phyloP scores from a whole-genome alignment of 169 alveolate species.

The Cryptosporidium sp. region DNA sequence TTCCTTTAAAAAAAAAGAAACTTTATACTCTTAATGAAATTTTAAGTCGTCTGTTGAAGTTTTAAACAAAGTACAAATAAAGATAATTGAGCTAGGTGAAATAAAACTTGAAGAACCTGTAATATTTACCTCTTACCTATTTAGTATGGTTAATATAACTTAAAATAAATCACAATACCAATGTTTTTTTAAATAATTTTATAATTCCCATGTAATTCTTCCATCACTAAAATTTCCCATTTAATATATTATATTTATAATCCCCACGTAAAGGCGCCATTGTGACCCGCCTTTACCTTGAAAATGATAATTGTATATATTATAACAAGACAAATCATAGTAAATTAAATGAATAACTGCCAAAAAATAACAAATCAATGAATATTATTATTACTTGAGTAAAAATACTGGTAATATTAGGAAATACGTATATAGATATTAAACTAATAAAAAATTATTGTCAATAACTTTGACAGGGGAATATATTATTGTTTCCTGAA shows the following conservation, averaged over 20 bases:
- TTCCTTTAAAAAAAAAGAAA: too few species aligned
- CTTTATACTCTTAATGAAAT: not conserved
- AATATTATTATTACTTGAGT: not conserved
- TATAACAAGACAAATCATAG: not conserved
- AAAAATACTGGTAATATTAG: not conserved
- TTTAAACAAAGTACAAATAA: too few species aligned
- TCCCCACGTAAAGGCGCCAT: slow-evolving; percentile 2
- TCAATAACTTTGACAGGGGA: not conserved
- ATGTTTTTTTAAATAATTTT: not conserved
- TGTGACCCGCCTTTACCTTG: not conserved
- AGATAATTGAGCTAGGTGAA: too few species aligned
- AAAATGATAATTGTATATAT: not conserved
- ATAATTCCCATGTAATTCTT: not conserved
- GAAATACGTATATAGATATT: slow-evolving; percentile 3
- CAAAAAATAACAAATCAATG: not conserved
- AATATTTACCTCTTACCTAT: not conserved
- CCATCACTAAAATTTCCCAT: not conserved
- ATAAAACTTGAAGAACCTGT: not conserved
- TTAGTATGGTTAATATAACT: not conserved
- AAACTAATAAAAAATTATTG: not conserved
- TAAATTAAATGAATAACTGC: not conserved
- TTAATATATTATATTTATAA: not conserved
- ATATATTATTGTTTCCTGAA: not conserved
- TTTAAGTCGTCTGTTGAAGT: not conserved
- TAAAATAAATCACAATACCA: not conserved